Percentiles rank a stretch among this genome's conserved stretches.
phyloP scores from a whole-genome alignment of 345 rosid genomes.

The Brassica napus region DNA sequence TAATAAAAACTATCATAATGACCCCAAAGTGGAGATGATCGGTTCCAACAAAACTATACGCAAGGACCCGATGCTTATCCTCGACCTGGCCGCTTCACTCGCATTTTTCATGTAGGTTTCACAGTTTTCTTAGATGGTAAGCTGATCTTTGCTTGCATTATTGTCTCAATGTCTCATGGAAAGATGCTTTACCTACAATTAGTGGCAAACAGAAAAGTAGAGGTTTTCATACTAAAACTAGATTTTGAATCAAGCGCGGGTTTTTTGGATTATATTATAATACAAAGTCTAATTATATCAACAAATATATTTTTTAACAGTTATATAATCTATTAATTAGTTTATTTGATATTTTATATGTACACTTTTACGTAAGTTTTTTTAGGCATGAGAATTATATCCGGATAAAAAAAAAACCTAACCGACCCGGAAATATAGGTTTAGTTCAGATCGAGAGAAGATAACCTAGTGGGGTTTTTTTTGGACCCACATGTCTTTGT shows the following conservation, averaged over 20 bases:
- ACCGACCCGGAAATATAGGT: no score
- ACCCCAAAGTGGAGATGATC: background rate
- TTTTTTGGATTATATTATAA: no score
- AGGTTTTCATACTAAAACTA: background rate
- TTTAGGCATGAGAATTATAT: no score
- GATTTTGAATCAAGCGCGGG: no score
- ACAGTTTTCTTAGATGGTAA: conserved; percentile 66
- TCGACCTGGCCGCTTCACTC: conserved; percentile 47
- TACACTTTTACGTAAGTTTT: no score
- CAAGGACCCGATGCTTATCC: background rate
- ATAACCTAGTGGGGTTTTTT: no score
- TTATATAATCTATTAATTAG: background rate
- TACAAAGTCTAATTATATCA: no score
- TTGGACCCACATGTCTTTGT: no score
- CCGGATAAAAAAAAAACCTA: no score
- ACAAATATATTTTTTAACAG: no score
- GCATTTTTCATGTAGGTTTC: conserved; percentile 72
- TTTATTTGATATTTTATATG: background rate
- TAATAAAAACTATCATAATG: no score
- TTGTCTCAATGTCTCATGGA: background rate
- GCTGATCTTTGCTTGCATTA: conserved; percentile 22
- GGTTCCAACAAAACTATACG: background rate
- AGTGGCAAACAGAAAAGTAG: conserved; percentile 12
- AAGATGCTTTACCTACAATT: conserved; percentile 1
- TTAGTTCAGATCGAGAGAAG: no score